phyloP scores from a whole-genome alignment of 192 early-diverging fungal genomes.

The Bifiguratus adelaidae region DNA sequence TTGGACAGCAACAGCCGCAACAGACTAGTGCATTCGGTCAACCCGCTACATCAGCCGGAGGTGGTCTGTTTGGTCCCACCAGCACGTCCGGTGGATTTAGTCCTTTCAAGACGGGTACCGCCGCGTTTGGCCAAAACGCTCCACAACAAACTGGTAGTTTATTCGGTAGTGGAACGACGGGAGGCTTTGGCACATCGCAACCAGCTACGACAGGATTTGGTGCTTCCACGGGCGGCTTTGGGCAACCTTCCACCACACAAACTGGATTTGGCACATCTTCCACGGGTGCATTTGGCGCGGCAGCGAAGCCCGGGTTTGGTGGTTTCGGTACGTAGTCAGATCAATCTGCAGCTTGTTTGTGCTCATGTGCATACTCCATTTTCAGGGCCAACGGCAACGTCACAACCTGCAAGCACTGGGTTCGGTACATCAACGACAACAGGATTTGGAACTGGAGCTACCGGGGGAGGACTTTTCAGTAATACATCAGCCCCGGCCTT shows the following conservation, averaged over 20 bases:
- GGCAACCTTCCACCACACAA: constrained; percentile 17
- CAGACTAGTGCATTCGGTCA: constrained; percentile 15
- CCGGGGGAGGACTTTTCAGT: not conserved
- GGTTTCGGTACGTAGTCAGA: no score
- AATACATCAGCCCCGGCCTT: not conserved
- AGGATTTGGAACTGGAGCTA: constrained; percentile 4
- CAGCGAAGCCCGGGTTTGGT: constrained; percentile 7
- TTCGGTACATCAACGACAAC: constrained; percentile 1
- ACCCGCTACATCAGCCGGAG: constrained; percentile 6
- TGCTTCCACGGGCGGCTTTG: constrained; percentile 5
- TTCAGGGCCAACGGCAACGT: no score
- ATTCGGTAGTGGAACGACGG: constrained; percentile 5
- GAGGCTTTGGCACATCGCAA: constrained; percentile 5
- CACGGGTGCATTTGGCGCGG: constrained; percentile 8
- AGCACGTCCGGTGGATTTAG: constrained; percentile 4
- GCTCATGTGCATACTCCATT: no score
- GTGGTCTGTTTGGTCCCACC: constrained; percentile 8
- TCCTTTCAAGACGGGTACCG: constrained; percentile 4
- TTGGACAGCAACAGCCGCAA: constrained; percentile 14
- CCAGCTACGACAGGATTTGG: constrained; percentile 3
- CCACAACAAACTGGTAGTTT: not conserved
- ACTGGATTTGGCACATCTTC: no score
- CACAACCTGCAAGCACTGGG: no score
- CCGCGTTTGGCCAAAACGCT: constrained; percentile 20
- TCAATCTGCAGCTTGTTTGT: no score